These are phyloP conservation scores for Neobulgaria alba DNA, from an alignment of 2,329 filamentous ascomycete genomes.

Conservation along the genomic window DNA sequence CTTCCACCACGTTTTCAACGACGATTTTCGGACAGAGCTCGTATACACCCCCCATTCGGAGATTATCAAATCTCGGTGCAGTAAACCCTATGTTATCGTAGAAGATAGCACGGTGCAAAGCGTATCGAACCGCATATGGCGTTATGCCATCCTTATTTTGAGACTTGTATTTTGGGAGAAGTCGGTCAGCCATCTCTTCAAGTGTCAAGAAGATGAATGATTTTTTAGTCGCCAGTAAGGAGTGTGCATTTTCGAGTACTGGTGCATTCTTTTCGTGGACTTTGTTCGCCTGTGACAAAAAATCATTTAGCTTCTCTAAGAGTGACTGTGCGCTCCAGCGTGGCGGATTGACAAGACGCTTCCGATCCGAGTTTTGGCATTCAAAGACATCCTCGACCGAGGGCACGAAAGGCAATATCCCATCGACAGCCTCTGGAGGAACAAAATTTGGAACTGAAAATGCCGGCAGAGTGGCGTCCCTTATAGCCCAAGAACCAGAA, in stretches of 20 bases:
- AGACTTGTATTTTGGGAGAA: constrained; percentile 27
- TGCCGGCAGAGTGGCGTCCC: constrained; percentile 26
- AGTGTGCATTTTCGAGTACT: constrained; percentile 41
- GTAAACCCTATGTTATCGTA: constrained; percentile 54
- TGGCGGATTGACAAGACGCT: constrained; percentile 35
- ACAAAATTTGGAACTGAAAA: constrained; percentile 40
- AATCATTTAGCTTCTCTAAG: constrained; percentile 33
- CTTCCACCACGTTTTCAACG: constrained; percentile 40
- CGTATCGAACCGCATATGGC: constrained; percentile 49
- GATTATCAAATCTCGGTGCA: constrained; percentile 37
- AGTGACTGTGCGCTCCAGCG: constrained; percentile 36
- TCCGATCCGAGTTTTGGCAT: constrained; percentile 26
- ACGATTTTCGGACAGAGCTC: constrained; percentile 51
- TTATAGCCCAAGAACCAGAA: constrained; percentile 39
- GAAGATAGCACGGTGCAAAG: constrained; percentile 57
- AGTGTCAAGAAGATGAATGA: constrained; percentile 36
- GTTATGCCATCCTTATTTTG: constrained; percentile 30
- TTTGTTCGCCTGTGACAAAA: constrained; percentile 36
- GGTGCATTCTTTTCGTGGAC: constrained; percentile 39
- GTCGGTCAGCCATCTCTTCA: constrained; percentile 35
- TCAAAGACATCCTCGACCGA: constrained; percentile 25
- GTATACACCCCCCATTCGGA: constrained; percentile 48
- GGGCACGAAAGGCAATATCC: constrained; percentile 38
- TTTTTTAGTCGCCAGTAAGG: constrained; percentile 34
- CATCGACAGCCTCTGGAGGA: constrained; percentile 32